Evolutionary conservation across 2,329 filamentous ascomycete genomes (phyloP).

Genomic region (Hypoxylon sp.): DNA sequence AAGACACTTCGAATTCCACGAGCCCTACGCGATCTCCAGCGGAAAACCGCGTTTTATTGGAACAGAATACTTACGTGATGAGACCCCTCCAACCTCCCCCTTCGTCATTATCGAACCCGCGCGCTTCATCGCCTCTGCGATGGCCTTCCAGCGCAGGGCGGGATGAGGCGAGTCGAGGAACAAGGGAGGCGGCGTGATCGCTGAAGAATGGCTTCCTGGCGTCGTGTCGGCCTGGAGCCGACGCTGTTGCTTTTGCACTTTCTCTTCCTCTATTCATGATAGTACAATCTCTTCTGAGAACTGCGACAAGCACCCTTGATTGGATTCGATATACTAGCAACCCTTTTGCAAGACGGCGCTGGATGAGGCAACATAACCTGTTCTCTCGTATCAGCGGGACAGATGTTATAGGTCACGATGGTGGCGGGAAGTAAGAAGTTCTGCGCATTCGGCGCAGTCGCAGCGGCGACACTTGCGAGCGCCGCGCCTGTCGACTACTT

Average conservation of each 20-base stretch:
- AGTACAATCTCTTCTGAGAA: conserved; percentile 14
- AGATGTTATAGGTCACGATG: conserved; percentile 41
- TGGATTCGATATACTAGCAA: conserved; percentile 12
- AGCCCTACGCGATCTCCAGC: conserved; percentile 21
- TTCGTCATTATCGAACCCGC: conserved; percentile 45
- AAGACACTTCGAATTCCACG: conserved; percentile 49
- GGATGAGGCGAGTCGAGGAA: conserved; percentile 25
- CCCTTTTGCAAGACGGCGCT: conserved; percentile 4
- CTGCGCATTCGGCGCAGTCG: conserved; percentile 34
- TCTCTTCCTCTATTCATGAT: conserved; percentile 28
- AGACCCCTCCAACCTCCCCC: conserved; percentile 45
- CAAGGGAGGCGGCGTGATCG: conserved; percentile 39
- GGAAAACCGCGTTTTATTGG: conserved; percentile 1
- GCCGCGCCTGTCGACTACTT: conserved; percentile 68
- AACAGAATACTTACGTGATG: conserved; percentile 17
- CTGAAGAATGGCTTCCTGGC: conserved; percentile 41
- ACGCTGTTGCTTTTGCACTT: conserved; percentile 26
- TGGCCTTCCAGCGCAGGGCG: conserved; percentile 38
- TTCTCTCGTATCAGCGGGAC: conserved; percentile 32
- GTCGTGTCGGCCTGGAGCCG: conserved; percentile 27
- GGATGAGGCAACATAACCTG: conserved; percentile 1
- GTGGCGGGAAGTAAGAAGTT: conserved; percentile 45
- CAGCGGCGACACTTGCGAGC: conserved; percentile 50
- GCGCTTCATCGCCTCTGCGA: conserved; percentile 28
- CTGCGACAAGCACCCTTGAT: conserved; percentile 8